phyloP scores from a whole-genome alignment of 176 grass and related monocot species.

The Ensete ventricosum region DNA sequence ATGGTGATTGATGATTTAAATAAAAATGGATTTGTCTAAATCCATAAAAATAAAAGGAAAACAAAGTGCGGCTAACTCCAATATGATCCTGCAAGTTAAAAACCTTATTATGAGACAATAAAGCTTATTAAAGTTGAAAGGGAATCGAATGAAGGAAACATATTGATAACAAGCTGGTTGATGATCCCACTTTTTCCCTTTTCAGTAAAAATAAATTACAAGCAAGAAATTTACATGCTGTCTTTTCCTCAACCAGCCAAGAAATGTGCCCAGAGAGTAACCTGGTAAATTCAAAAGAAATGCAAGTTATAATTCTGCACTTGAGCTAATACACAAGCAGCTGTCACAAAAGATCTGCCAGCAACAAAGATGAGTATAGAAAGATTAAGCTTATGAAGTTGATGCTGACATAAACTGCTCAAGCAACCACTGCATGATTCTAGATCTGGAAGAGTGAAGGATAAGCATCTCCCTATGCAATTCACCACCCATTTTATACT shows the following conservation, averaged over 20 bases:
- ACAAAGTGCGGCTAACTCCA: neutral
- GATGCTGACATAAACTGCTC: neutral
- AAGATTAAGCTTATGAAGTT: neutral
- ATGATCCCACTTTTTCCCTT: neutral
- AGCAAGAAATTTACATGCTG: slow-evolving; percentile 4
- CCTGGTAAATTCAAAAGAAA: neutral
- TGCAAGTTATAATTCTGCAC: neutral
- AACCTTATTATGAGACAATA: neutral
- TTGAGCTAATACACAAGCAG: neutral
- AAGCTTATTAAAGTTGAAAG: neutral
- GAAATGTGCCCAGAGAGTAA: neutral
- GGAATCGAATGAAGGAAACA: neutral
- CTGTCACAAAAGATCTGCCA: neutral
- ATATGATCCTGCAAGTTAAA: neutral
- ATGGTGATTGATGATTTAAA: neutral
- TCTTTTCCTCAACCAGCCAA: neutral
- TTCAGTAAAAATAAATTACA: neutral
- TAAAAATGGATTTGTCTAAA: neutral
- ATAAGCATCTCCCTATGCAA: slow-evolving; percentile 61
- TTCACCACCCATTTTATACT: slow-evolving; percentile 64
- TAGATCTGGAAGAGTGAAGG: neutral
- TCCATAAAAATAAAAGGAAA: neutral
- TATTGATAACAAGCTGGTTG: too few relatives aligned
- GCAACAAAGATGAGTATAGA: neutral
- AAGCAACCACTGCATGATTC: neutral